A percentile compares a stretch with the other conserved stretches of the same genome.
phyloP scores from a whole-genome alignment of 345 rosid species.

The Gossypium rotundifolium region DNA sequence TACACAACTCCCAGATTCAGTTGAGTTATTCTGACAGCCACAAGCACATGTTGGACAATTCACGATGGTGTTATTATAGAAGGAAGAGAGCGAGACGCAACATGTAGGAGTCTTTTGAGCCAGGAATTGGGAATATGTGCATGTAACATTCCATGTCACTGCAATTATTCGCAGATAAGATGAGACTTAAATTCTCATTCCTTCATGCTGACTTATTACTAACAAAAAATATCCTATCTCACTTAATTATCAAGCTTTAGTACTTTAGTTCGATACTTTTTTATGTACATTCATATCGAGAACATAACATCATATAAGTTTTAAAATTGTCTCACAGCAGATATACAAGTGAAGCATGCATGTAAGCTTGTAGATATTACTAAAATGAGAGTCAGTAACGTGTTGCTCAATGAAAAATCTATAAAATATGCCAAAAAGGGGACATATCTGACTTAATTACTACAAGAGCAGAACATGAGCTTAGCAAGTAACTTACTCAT shows the following conservation, averaged over 20 bases:
- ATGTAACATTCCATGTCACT: conserved; percentile 99
- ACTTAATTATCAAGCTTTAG: neutral
- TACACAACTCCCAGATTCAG: conserved; percentile 39
- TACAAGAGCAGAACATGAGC: neutral
- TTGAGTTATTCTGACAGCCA: conserved; percentile 60
- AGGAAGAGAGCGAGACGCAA: conserved; percentile 87
- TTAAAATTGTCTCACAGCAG: neutral
- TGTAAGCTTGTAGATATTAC: neutral
- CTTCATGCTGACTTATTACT: neutral
- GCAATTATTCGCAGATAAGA: conserved; percentile 19
- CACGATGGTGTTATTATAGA: conserved; percentile 73
- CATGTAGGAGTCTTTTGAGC: conserved; percentile 85
- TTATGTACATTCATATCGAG: neutral
- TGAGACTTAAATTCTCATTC: neutral
- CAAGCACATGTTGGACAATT: conserved; percentile 80
- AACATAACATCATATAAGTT: neutral
- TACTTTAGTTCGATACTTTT: neutral
- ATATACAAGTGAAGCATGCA: neutral
- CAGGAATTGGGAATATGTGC: conserved; percentile 86
- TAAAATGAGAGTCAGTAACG: neutral
- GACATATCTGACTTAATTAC: neutral
- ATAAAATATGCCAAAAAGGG: neutral
- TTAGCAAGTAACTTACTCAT: conserved; percentile 60
- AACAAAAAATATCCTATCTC: neutral
- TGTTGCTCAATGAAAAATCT: neutral